These are phyloP conservation scores for Buddleja alternifolia DNA, from an alignment of 257 asterid species.

Conservation along the genomic window DNA sequence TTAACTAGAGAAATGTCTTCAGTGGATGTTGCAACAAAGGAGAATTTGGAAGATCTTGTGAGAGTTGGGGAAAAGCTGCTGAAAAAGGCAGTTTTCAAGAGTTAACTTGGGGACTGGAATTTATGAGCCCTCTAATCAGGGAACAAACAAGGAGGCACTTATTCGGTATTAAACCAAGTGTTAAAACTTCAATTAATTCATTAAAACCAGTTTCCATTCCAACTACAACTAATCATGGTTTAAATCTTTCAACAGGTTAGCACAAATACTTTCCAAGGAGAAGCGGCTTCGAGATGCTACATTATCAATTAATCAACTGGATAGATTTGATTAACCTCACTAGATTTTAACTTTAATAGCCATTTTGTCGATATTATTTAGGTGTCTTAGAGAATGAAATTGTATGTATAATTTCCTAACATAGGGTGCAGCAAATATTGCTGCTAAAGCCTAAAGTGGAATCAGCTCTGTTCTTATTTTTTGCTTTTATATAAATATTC, in stretches of 20 bases:
- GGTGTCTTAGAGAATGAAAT: not conserved
- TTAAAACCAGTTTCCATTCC: too few species aligned
- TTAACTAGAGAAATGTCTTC: not conserved
- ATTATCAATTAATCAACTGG: not conserved
- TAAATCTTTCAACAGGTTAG: not conserved
- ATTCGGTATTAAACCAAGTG: constrained; percentile 2
- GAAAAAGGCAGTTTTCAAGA: constrained; percentile 19
- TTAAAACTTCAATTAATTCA: too few species aligned
- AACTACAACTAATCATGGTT: not conserved
- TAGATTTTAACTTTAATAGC: too few species aligned
- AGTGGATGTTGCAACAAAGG: constrained; percentile 15
- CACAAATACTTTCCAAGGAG: constrained; percentile 14
- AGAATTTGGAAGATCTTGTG: constrained; percentile 19
- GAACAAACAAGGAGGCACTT: constrained; percentile 29
- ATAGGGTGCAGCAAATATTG: not conserved
- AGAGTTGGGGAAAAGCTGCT: constrained; percentile 24
- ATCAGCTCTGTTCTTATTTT: not conserved
- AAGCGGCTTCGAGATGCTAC: constrained; percentile 10
- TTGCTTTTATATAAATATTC: too few species aligned
- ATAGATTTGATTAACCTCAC: not conserved
- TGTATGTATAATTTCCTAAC: not conserved
- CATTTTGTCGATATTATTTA: too few species aligned
- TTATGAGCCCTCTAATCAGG: not conserved
- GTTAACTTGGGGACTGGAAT: not conserved
- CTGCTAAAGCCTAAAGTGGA: too few species aligned